phyloP scores from a whole-genome alignment of 805 yeast species.

The Candida tibetensis region DNA sequence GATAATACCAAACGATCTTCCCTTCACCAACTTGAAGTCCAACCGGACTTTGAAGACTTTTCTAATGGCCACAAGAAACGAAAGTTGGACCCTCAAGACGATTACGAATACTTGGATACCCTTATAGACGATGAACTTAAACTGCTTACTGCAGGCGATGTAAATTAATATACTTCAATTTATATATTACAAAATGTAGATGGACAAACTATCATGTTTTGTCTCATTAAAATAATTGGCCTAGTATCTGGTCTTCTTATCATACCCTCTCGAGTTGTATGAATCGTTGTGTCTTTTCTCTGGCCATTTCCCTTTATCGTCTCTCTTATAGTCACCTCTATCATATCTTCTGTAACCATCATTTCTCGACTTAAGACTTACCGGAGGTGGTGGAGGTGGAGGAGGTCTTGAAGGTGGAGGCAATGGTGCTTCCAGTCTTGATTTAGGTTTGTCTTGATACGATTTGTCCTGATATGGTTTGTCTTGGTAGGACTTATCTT shows the following conservation, averaged over 20 bases:
- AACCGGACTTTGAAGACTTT: neutral
- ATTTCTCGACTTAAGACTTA: conserved; percentile 11
- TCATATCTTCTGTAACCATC: conserved; percentile 9
- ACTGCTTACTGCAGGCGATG: conserved; percentile 18
- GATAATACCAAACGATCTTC: neutral
- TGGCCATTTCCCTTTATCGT: conserved; percentile 2
- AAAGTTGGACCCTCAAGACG: conserved; percentile 5
- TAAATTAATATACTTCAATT: neutral
- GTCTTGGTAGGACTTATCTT: conserved; percentile 1
- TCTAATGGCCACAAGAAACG: neutral
- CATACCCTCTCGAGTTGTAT: conserved; percentile 15
- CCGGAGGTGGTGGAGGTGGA: conserved; percentile 25
- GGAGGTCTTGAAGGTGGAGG: conserved; percentile 15
- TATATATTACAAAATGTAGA: neutral
- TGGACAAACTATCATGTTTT: neutral
- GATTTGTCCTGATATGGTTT: neutral
- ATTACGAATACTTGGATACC: conserved; percentile 20
- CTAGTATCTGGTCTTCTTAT: conserved; percentile 30
- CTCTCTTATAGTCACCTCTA: conserved; percentile 6
- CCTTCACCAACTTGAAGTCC: neutral
- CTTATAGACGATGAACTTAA: conserved; percentile 24
- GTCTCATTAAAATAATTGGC: neutral
- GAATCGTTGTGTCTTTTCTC: conserved; percentile 5
- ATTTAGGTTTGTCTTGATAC: conserved; percentile 1
- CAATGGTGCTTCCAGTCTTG: conserved; percentile 3